Evolutionary conservation across 306 rosid species (phyloP), one percentile per base, ranked within the genome.

Genomic region (Ochetophila trinervis): DNA sequence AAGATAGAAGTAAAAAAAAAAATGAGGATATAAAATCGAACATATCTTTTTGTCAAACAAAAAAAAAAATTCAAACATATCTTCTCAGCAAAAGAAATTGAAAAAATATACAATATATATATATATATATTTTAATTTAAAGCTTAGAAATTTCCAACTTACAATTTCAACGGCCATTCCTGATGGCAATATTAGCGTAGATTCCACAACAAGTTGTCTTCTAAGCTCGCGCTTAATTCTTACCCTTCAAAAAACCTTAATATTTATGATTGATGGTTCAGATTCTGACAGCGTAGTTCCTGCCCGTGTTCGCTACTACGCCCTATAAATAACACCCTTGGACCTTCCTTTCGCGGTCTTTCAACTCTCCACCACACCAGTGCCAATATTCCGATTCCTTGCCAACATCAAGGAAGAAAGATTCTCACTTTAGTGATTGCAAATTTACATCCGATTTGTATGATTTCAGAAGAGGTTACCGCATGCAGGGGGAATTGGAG

Each of bases 341-440:
- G 58, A 27, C 59, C 49, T 5, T 53, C 49, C 22, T 63, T 6
- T 23, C 63, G 18, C 62, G 79, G 79, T 68, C 49, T 75, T 68
- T 35, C 20, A 17, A 13, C 14, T 15, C 5, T 62, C 10, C 32
- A 13, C 10, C 32, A 13, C 50, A 16, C 11, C 55, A n/a, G 16
- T 42, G 34, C 5, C 35, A 3, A 42, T 54, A 36, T 18, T 4
- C 3, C 53, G 17, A 52, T 22, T 58, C 50, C 37, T 34, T 59
- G 40, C 63, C 54, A 44, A 6, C 16, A 8, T 44, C 16, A 44
- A 44, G 14, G 11, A 44, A 11, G 20, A 0, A n/a, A 15, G 4
- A 20, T 22, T 74, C 60, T 54, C 69, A 47, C 65, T 34, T 53
- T 32, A 17, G 0, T 21, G 8, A 23, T 15, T 14, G 7, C 6